These are phyloP conservation scores for Ormosia semicastrata DNA, from an alignment of 306 rosid genomes.

Conservation along the genomic window DNA sequence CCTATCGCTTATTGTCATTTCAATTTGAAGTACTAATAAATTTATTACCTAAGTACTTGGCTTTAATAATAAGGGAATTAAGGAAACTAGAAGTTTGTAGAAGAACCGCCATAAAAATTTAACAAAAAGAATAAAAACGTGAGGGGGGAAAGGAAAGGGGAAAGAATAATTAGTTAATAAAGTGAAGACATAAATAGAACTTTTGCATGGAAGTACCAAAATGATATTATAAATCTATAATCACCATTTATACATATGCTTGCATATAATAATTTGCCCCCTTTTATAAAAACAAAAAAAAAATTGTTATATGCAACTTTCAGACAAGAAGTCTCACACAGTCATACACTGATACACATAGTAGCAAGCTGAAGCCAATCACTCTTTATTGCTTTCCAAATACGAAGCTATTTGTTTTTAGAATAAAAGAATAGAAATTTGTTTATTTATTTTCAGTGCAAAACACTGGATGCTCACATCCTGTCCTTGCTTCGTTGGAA, in stretches of 20 bases:
- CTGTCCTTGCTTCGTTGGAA: conserved; percentile 25
- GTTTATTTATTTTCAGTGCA: conserved; percentile 8
- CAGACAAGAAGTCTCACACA: background rate
- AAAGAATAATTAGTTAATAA: background rate
- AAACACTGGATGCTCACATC: background rate
- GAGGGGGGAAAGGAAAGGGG: background rate
- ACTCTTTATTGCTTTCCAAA: background rate
- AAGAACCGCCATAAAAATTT: background rate
- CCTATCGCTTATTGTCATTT: background rate
- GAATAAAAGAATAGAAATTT: background rate
- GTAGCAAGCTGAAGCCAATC: background rate
- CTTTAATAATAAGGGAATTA: background rate
- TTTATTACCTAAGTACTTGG: background rate
- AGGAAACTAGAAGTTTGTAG: background rate
- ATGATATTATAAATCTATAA: background rate
- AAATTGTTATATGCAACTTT: background rate
- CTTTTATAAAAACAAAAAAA: background rate
- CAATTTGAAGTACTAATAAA: background rate
- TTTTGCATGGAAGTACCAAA: background rate
- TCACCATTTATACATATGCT: background rate
- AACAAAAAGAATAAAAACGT: background rate
- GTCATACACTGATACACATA: background rate
- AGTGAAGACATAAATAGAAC: background rate
- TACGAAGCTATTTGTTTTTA: background rate
- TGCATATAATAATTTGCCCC: background rate